These are phyloP conservation scores for Croton laevigatus DNA, from an alignment of 441 rosid species.

Conservation along the genomic window DNA sequence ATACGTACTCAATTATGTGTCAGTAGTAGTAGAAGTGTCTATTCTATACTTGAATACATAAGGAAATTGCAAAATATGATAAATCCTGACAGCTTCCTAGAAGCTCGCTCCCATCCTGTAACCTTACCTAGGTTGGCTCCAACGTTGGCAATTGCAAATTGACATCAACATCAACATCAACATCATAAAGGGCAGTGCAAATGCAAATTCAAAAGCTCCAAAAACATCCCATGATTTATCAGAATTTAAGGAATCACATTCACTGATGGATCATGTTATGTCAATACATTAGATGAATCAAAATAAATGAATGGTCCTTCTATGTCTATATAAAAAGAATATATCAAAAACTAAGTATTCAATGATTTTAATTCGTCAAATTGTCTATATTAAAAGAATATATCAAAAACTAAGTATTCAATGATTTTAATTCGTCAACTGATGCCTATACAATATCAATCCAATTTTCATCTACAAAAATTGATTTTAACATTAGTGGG, in stretches of 20 bases:
- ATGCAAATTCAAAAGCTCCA: neutral
- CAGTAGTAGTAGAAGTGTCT: too few relatives aligned
- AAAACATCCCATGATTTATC: neutral
- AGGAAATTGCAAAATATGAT: slow-evolving; percentile 1
- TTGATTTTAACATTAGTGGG: neutral
- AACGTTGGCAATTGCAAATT: neutral
- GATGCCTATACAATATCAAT: neutral
- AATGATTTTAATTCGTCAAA: too few relatives aligned
- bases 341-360: too few relatives aligned
- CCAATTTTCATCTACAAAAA: neutral
- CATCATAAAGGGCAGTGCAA: neutral
- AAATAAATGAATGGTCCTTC: too few relatives aligned
- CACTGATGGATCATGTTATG: neutral
- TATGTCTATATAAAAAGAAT: too few relatives aligned
- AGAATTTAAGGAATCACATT: neutral
- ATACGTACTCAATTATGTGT: too few relatives aligned
- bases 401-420: too few relatives aligned
- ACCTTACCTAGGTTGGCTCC: slow-evolving; percentile 4
- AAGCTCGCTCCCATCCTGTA: slow-evolving; percentile 13
- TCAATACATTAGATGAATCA: neutral
- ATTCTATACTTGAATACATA: too few relatives aligned
- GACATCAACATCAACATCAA: neutral
- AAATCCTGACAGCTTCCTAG: slow-evolving; percentile 17
- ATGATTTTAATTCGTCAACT: too few relatives aligned
- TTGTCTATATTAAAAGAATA: too few relatives aligned